These are phyloP conservation scores for Emmonsiellopsis sp. DNA, from an alignment of 2,329 filamentous ascomycete species.

Conservation along the genomic window DNA sequence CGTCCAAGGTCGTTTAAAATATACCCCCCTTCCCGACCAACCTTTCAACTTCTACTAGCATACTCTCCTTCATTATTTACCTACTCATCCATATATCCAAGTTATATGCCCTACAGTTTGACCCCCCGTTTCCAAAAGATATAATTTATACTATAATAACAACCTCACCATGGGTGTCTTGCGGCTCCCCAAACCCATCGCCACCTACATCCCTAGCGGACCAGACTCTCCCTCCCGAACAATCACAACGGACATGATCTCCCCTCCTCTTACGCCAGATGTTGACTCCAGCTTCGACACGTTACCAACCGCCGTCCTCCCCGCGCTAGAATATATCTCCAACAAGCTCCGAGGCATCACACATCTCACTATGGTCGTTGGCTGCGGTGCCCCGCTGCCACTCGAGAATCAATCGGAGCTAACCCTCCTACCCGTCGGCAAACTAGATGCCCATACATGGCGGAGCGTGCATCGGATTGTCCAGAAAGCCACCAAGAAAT, in stretches of 20 bases:
- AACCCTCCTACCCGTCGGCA: constrained; percentile 29
- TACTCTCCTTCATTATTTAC: too few relatives aligned
- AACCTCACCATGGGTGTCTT: constrained; percentile 25
- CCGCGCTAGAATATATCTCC: constrained; percentile 34
- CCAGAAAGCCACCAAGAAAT: constrained; percentile 28
- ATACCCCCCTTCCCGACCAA: too few relatives aligned
- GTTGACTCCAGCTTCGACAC: constrained; percentile 31
- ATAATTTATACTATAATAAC: neutral
- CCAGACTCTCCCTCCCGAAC: neutral
- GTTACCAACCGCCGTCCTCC: constrained; percentile 22
- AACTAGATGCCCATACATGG: constrained; percentile 23
- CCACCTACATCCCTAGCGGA: constrained; percentile 26
- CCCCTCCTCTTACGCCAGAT: constrained; percentile 29
- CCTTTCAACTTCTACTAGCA: too few relatives aligned
- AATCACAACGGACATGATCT: constrained; percentile 34
- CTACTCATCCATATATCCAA: neutral
- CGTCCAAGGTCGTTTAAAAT: too few relatives aligned
- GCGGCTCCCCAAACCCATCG: constrained; percentile 25
- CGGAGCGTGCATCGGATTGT: constrained; percentile 26
- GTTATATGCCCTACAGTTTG: neutral
- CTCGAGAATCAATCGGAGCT: constrained; percentile 30
- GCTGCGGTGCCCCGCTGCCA: constrained; percentile 30
- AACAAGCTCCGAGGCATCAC: constrained; percentile 30
- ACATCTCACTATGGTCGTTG: constrained; percentile 33
- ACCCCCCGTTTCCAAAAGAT: neutral